A percentile compares a stretch with the other conserved stretches of the same genome.
Conservation (phyloP, 495 filamentous ascomycete species). For the Penicillium cinerascens region DNA sequence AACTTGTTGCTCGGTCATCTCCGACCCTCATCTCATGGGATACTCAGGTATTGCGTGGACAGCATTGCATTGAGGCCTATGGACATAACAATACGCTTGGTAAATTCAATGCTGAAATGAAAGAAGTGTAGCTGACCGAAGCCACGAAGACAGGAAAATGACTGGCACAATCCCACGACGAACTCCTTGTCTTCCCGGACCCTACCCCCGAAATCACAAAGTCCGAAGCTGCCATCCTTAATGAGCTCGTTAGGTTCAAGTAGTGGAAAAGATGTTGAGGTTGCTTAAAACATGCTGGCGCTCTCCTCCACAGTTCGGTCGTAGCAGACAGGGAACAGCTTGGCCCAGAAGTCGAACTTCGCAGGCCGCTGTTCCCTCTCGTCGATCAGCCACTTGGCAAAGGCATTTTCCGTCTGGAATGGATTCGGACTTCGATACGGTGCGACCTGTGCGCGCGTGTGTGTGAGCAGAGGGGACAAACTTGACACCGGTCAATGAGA, state of each 20-base stretch:
- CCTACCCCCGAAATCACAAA: not conserved
- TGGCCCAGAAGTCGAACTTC: slow-evolving; percentile 34
- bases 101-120: slow-evolving; percentile 11
- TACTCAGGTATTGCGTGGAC: not conserved
- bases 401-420: slow-evolving; percentile 28
- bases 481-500: not conserved
- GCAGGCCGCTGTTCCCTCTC: slow-evolving; percentile 20
- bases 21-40: not conserved
- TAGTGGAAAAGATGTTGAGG: not conserved
- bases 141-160: not conserved
- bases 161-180: not conserved
- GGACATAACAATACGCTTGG: slow-evolving; percentile 3
- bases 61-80: not conserved
- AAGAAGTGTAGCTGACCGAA: slow-evolving; percentile 3
- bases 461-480: slow-evolving; percentile 8
- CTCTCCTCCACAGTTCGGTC: slow-evolving; percentile 31
- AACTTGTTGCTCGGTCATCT: not conserved
- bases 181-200: not conserved
- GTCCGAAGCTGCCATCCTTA: not conserved
- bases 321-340: slow-evolving; percentile 39
- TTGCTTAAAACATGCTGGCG: slow-evolving; percentile 6
- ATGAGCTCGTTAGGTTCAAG: not conserved
- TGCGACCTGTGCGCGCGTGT: slow-evolving; percentile 24
- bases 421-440: slow-evolving; percentile 35
- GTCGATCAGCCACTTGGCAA: slow-evolving; percentile 35